Evolutionary conservation across 2,329 filamentous ascomycete species (phyloP).

Genomic region (Diaporthe velutina): DNA sequence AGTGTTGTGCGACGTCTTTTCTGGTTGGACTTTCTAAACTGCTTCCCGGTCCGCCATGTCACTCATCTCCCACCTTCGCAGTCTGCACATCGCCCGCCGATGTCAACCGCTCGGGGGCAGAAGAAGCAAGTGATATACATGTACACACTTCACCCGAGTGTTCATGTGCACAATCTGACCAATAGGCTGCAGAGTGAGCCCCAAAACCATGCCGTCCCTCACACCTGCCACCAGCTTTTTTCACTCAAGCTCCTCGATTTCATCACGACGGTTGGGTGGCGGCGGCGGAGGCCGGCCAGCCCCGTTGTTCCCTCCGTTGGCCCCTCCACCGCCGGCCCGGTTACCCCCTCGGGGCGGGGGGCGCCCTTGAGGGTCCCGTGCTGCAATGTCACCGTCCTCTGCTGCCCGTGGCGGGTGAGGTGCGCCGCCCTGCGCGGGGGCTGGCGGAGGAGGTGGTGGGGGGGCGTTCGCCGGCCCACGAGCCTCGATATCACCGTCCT

Average conservation of each 20-base stretch:
- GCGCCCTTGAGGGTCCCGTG: not conserved
- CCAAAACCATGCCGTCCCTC: not conserved
- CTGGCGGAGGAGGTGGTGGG: not conserved
- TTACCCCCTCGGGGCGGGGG: not conserved
- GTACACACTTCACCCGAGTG: not conserved
- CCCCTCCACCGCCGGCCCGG: not conserved
- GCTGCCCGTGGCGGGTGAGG: not conserved
- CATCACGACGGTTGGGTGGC: slow-evolving; percentile 1
- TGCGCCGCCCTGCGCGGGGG: slow-evolving; percentile 1
- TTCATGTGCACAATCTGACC: not conserved
- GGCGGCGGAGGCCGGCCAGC: slow-evolving; percentile 4
- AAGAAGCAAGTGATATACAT: not conserved
- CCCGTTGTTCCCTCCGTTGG: too few species aligned
- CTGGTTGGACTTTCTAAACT: not conserved
- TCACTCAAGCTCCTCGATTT: slow-evolving; percentile 6
- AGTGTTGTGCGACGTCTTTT: not conserved
- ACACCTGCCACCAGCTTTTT: not conserved
- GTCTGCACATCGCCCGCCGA: not conserved
- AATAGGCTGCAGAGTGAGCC: not conserved
- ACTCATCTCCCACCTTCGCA: not conserved
- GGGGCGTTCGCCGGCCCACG: not conserved
- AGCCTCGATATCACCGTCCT: not conserved
- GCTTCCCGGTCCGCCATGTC: not conserved
- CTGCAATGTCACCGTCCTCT: not conserved
- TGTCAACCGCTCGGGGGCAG: not conserved